Percentiles rank a stretch among this genome's conserved stretches.
Conservation (phyloP, 2,329 filamentous ascomycete species). For the Pseudocercospora cruenta region DNA sequence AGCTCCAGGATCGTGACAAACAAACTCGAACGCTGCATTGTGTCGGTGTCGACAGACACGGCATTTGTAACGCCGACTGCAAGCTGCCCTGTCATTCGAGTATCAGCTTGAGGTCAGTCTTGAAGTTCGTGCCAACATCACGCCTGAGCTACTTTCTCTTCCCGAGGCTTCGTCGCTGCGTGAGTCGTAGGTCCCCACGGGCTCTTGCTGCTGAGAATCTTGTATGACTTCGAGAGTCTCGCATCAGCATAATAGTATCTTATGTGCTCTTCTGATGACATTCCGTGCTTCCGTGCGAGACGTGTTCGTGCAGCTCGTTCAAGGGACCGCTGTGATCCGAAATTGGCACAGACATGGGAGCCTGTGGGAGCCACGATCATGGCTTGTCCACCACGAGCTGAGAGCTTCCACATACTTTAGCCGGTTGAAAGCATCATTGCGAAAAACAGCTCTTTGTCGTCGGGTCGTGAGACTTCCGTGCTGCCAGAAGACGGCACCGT, state of each 20-base stretch:
- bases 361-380: conserved; percentile 19
- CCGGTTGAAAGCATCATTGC: background rate
- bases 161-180: background rate
- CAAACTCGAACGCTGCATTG: background rate
- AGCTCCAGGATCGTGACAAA: background rate
- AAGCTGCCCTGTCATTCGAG: background rate
- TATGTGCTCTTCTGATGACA: background rate
- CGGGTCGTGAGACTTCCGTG: background rate
- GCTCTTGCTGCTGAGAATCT: background rate
- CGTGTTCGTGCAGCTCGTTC: background rate
- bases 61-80: background rate
- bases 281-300: background rate
- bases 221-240: background rate
- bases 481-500: background rate
- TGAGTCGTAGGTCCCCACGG: background rate
- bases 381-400: background rate
- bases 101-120: background rate
- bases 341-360: conserved; percentile 16
- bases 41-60: background rate
- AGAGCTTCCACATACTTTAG: background rate
- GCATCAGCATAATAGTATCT: background rate
- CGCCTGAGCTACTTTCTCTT: background rate
- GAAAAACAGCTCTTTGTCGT: background rate
- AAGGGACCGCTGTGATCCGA: conserved; percentile 14
- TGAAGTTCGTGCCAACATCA: background rate